These are phyloP conservation scores for Trametes pubescens DNA, from an alignment of 1,284 basidiomycete genomes.

Conservation along the genomic window DNA sequence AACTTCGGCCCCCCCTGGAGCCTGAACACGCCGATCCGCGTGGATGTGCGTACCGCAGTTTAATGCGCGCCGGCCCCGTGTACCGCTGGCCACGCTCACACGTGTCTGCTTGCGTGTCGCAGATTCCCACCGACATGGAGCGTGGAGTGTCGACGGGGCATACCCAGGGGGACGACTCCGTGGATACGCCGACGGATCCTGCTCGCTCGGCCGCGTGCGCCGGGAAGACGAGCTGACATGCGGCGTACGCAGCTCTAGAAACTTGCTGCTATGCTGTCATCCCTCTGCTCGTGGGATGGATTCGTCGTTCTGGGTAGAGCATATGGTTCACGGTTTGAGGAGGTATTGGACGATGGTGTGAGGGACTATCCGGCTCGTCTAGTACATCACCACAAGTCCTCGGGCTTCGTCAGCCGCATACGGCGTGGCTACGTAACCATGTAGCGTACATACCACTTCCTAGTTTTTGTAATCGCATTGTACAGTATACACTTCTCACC, in stretches of 20 bases:
- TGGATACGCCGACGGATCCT: constrained; percentile 17
- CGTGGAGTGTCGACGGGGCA: constrained; percentile 14
- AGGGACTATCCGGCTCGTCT: not conserved
- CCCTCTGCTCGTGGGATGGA: not conserved
- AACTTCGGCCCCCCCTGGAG: constrained; percentile 27
- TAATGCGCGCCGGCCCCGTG: not conserved
- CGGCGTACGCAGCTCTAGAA: not conserved
- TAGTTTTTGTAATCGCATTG: constrained; percentile 5
- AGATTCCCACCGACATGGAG: constrained; percentile 29
- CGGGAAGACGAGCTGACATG: constrained; percentile 20
- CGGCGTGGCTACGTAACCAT: constrained; percentile 1
- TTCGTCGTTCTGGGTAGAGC: not conserved
- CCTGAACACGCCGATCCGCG: constrained; percentile 23
- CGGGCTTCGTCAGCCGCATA: not conserved
- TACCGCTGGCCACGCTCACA: not conserved
- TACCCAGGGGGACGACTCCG: constrained; percentile 17
- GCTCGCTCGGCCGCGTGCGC: constrained; percentile 14
- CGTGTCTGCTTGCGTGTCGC: not conserved
- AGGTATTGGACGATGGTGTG: not conserved
- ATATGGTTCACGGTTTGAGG: not conserved
- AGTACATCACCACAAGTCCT: not conserved
- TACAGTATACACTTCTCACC: not conserved
- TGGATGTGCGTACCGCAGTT: constrained; percentile 20
- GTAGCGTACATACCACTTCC: constrained; percentile 12
- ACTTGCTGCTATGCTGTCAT: too few species aligned